phyloP scores from a whole-genome alignment of 2,329 filamentous ascomycete genomes.

The Ceratocystiopsis minuta region DNA sequence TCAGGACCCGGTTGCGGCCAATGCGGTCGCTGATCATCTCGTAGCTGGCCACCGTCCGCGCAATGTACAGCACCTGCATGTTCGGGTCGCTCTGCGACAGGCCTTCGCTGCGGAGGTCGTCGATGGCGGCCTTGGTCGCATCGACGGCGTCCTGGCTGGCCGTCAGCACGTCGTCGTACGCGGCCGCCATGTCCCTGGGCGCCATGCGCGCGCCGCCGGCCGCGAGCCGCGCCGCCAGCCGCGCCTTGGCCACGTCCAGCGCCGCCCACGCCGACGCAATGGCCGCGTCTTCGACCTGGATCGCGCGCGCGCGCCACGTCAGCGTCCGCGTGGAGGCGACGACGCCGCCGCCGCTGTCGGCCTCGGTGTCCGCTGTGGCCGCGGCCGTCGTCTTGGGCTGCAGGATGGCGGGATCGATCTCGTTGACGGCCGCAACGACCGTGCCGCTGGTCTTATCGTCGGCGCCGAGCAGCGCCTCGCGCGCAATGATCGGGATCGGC shows the following conservation, averaged over 20 bases:
- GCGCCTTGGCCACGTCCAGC: conserved; percentile 36
- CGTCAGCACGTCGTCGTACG: conserved; percentile 80
- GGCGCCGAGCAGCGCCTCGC: conserved; percentile 57
- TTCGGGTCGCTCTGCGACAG: conserved; percentile 66
- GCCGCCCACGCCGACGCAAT: conserved; percentile 71
- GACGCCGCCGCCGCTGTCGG: conserved; percentile 12
- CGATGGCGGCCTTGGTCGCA: conserved; percentile 80
- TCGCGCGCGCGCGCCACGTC: conserved; percentile 69
- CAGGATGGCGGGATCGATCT: conserved; percentile 50
- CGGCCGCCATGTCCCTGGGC: conserved; percentile 55
- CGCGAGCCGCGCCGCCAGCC: conserved; percentile 29
- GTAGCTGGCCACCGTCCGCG: conserved; percentile 83
- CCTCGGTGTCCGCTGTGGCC: conserved; percentile 11
- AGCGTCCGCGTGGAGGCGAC: conserved; percentile 54
- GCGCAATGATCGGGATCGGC: conserved; percentile 60
- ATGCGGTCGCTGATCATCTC: conserved; percentile 89
- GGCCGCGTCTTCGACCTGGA: conserved; percentile 80
- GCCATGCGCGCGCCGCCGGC: conserved; percentile 26
- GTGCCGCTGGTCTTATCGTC: conserved; percentile 49
- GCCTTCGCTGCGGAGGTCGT: conserved; percentile 71
- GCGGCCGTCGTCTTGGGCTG: conserved; percentile 29
- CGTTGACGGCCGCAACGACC: conserved; percentile 49
- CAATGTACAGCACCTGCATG: conserved; percentile 86
- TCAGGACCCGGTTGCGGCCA: conserved; percentile 76
- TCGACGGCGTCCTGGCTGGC: conserved; percentile 88